Percentiles rank a stretch among this genome's conserved stretches.
These are phyloP conservation scores for Tieghemiomyces parasiticus DNA, from an alignment of 192 early-diverging fungal species.

Conservation along the genomic window DNA sequence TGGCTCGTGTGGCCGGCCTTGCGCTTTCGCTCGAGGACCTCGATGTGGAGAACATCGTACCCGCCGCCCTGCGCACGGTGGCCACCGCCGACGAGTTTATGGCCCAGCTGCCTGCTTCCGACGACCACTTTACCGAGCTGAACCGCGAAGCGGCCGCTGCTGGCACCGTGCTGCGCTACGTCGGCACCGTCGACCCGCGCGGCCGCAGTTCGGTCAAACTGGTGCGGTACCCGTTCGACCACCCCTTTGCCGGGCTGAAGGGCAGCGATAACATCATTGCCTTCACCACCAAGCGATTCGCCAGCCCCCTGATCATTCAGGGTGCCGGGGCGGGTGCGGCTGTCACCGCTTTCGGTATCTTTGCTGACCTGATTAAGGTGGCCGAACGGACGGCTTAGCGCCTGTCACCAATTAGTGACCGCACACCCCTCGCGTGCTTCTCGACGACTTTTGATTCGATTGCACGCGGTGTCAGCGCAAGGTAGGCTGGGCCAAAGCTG, in stretches of 20 bases:
- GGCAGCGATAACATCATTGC: constrained; percentile 98
- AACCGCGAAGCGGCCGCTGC: constrained; percentile 60
- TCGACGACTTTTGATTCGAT: no score
- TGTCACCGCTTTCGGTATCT: constrained; percentile 97
- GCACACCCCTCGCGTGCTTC: no score
- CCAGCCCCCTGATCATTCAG: constrained; percentile 89
- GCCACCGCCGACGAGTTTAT: constrained; percentile 72
- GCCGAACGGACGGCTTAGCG: constrained; percentile 32
- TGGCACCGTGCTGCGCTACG: constrained; percentile 79
- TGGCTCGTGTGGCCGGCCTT: constrained; percentile 78
- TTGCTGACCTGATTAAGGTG: constrained; percentile 83
- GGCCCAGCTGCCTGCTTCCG: constrained; percentile 62
- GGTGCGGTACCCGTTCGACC: constrained; percentile 58
- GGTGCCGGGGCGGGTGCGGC: constrained; percentile 91
- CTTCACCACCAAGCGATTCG: constrained; percentile 88
- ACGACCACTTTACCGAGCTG: constrained; percentile 68
- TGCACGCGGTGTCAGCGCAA: no score
- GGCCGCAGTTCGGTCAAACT: constrained; percentile 66
- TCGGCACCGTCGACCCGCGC: constrained; percentile 71
- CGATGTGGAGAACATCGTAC: constrained; percentile 92
- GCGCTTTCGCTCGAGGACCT: constrained; percentile 59
- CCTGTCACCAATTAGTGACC: no score
- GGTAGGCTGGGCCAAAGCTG: no score
- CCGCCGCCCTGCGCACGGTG: constrained; percentile 57
- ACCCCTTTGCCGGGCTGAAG: constrained; percentile 91